Evolutionary conservation across 495 filamentous ascomycete genomes (phyloP).

Genomic region (Podospora comata): DNA sequence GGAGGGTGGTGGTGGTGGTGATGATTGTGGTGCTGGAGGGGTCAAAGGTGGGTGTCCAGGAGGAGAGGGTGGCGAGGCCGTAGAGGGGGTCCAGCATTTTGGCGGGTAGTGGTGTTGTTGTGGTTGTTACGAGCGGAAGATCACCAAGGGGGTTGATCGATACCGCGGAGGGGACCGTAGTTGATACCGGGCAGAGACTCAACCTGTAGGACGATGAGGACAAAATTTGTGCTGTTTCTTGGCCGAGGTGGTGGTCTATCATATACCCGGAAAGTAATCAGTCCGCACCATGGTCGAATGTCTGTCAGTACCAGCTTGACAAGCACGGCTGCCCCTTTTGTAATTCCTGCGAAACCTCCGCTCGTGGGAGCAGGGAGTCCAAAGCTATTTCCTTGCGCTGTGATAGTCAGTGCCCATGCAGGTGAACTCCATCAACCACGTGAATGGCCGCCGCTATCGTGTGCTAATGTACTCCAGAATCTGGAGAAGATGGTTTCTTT

Average conservation of each 20-base stretch:
- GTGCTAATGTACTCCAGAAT: not conserved
- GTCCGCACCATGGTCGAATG: not conserved
- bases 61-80: constrained; percentile 9
- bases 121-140: not conserved
- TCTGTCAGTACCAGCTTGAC: not conserved
- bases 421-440: not conserved
- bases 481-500: not conserved
- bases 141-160: not conserved
- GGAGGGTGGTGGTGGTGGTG: constrained; percentile 8
- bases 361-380: not conserved
- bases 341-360: not conserved
- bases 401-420: not conserved
- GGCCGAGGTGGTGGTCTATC: not conserved
- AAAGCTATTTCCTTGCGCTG: not conserved
- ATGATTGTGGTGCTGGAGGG: not conserved
- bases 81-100: constrained; percentile 8
- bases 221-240: not conserved
- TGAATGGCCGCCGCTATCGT: not conserved
- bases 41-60: constrained; percentile 10
- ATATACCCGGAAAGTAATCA: not conserved
- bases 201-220: not conserved
- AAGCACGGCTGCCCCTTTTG: not conserved
- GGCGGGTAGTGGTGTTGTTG: not conserved
- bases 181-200: not conserved
- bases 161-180: not conserved